phyloP scores from a whole-genome alignment of 164 flowering plant species.

The Kalanchoe fedtschenkoi region DNA sequence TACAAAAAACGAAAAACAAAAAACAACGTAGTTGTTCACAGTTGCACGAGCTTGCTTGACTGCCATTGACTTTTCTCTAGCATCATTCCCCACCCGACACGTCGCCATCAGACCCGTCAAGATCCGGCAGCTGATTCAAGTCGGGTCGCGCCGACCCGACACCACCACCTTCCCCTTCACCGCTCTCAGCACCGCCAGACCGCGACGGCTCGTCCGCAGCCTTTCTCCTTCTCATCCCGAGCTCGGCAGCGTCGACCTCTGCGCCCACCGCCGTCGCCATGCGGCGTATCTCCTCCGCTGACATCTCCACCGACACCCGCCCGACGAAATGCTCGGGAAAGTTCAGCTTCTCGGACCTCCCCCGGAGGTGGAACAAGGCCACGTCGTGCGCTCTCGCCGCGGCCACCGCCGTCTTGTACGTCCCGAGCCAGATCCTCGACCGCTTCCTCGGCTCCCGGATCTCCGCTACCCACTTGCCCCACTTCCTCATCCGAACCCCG shows the following conservation, averaged over 20 bases:
- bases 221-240: background rate
- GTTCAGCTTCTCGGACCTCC: background rate
- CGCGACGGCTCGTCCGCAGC: background rate
- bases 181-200: background rate
- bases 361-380: background rate
- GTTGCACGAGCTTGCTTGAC: too few species aligned
- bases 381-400: conserved; percentile 3
- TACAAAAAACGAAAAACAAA: too few species aligned
- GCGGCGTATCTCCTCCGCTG: conserved; percentile 1
- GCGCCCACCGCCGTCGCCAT: background rate
- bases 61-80: background rate
- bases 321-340: conserved; percentile 5
- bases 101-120: background rate
- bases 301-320: background rate
- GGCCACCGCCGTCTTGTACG: background rate
- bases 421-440: conserved; percentile 3
- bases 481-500: background rate
- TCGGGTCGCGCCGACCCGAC: background rate
- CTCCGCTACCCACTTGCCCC: conserved; percentile 4
- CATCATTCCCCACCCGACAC: background rate
- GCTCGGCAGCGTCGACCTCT: background rate
- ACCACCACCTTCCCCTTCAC: background rate
- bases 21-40: too few species aligned
- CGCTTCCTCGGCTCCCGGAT: background rate
- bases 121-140: conserved; percentile 3